Conservation (phyloP, 164 flowering plant species). For the Sedum album region DNA sequence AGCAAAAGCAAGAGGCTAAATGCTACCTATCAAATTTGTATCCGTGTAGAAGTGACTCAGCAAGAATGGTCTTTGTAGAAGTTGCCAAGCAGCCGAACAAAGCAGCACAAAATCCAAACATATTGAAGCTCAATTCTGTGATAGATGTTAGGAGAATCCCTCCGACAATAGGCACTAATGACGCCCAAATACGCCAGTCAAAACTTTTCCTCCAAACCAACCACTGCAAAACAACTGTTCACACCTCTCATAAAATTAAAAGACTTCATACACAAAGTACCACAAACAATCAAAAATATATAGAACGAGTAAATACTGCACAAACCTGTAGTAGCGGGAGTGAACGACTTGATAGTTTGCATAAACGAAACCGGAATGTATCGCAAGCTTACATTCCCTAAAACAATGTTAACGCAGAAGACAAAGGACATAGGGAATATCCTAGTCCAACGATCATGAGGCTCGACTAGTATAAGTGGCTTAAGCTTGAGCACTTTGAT, state of each 20-base stretch:
- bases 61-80: constrained; percentile 93
- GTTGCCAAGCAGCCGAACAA: constrained; percentile 92
- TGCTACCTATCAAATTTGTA: constrained; percentile 50
- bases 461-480: constrained; percentile 81
- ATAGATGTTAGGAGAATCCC: not conserved
- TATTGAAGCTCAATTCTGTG: not conserved
- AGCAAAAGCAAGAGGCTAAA: not conserved
- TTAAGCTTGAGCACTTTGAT: constrained; percentile 81
- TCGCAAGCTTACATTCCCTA: constrained; percentile 94
- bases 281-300: too few relatives aligned
- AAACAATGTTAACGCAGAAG: constrained; percentile 85
- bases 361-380: constrained; percentile 96
- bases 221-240: constrained; percentile 88
- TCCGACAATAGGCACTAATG: constrained; percentile 88
- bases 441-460: constrained; percentile 93
- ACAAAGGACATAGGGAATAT: constrained; percentile 98
- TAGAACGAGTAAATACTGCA: constrained; percentile 8
- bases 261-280: not conserved
- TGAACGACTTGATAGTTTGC: constrained; percentile 97
- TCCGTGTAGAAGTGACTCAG: constrained; percentile 51
- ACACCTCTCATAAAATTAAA: not conserved
- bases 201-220: constrained; percentile 81
- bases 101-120: constrained; percentile 58
- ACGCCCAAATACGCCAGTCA: constrained; percentile 89
- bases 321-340: constrained; percentile 96